Percentiles rank a stretch among this genome's conserved stretches.
These are phyloP conservation scores for Pochonia chlamydosporia DNA, from an alignment of 2,329 filamentous ascomycete species.

Conservation along the genomic window DNA sequence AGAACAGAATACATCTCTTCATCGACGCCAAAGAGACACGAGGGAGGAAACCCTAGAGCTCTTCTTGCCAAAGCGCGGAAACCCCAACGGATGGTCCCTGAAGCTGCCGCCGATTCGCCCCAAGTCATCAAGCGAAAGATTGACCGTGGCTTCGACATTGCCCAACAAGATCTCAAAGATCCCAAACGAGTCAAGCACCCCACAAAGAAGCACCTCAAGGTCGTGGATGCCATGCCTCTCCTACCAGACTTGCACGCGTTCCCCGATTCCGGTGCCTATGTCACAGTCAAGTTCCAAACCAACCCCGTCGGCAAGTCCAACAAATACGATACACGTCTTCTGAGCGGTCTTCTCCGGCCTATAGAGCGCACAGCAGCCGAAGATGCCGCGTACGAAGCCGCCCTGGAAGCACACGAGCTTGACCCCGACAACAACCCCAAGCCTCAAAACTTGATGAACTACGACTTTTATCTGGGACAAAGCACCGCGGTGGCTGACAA, in stretches of 20 bases:
- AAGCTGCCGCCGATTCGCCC: slow-evolving; percentile 54
- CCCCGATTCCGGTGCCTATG: slow-evolving; percentile 63
- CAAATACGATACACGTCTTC: slow-evolving; percentile 55
- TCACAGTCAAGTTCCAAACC: slow-evolving; percentile 62
- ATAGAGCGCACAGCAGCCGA: slow-evolving; percentile 50
- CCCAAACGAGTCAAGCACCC: slow-evolving; percentile 51
- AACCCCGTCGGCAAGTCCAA: slow-evolving; percentile 51
- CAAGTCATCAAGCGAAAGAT: slow-evolving; percentile 65
- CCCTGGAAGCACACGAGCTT: slow-evolving; percentile 47
- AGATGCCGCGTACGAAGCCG: slow-evolving; percentile 43
- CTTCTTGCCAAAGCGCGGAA: slow-evolving; percentile 27
- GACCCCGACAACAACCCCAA: slow-evolving; percentile 51
- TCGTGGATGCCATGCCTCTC: slow-evolving; percentile 55
- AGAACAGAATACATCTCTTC: slow-evolving; percentile 91
- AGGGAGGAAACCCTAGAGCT: slow-evolving; percentile 37
- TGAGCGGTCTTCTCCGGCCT: slow-evolving; percentile 56
- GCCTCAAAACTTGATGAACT: slow-evolving; percentile 55
- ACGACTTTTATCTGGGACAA: slow-evolving; percentile 60
- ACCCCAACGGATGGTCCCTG: slow-evolving; percentile 43
- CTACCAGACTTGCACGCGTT: slow-evolving; percentile 64
- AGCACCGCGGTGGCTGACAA: slow-evolving; percentile 39
- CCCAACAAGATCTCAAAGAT: slow-evolving; percentile 49
- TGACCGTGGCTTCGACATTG: slow-evolving; percentile 53
- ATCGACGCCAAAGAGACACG: slow-evolving; percentile 42
- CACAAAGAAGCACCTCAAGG: slow-evolving; percentile 49